Evolutionary conservation across 176 grass and related monocot genomes (phyloP).

Genomic region (Aegilops speltoides): DNA sequence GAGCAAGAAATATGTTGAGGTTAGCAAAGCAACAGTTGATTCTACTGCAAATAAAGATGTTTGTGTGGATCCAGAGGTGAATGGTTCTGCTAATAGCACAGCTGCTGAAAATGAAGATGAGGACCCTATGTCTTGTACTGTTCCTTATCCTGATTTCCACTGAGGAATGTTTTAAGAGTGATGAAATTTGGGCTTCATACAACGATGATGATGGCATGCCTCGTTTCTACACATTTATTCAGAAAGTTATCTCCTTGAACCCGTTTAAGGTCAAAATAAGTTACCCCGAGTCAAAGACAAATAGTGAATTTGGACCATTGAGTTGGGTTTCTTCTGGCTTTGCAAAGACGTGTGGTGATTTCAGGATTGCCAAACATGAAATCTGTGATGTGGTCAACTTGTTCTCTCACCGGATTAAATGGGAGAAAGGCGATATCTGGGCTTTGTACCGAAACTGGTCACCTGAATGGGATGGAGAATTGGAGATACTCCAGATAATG

Average conservation of each 20-base stretch:
- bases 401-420: too few species aligned
- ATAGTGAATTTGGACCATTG: conserved; percentile 53
- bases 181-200: conserved; percentile 66
- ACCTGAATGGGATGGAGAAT: too few species aligned
- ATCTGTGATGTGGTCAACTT: neutral
- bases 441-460: too few species aligned
- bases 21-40: conserved; percentile 28
- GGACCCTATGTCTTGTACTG: conserved; percentile 3
- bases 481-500: too few species aligned
- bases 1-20: conserved; percentile 32
- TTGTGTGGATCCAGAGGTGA: conserved; percentile 8
- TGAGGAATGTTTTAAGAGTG: conserved; percentile 44
- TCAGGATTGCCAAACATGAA: conserved; percentile 47
- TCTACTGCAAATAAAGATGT: conserved; percentile 21
- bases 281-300: conserved; percentile 46
- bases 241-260: conserved; percentile 53
- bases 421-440: too few species aligned
- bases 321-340: conserved; percentile 61
- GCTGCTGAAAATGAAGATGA: conserved; percentile 41
- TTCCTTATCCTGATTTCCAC: too few species aligned
- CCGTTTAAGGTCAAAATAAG: conserved; percentile 53
- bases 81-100: neutral
- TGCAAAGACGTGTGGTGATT: conserved; percentile 62
- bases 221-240: conserved; percentile 59
- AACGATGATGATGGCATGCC: conserved; percentile 70